Evolutionary conservation across 257 asterid genomes (phyloP), one percentile per base, ranked within the genome.

Genomic region (Scutellaria minor): DNA sequence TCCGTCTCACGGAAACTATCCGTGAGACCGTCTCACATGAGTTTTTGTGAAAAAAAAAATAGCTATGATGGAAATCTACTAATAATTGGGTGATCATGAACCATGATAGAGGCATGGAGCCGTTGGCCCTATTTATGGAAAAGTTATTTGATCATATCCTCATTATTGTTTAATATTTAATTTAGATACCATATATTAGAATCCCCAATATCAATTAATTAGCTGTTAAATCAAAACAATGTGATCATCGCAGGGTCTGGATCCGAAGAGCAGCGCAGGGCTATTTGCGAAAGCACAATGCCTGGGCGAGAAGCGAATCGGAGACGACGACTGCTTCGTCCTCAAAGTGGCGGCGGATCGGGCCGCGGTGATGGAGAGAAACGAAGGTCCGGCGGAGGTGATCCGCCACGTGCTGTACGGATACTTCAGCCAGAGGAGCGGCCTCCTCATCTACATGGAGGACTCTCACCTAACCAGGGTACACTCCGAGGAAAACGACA

Each of bases 381-480:
- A 82, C 81, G 96, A 88, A n/a, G 94, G 95, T 0, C 94, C 92
- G 0, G 96, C 96, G 20, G 97, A 89, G 78, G 95, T 91, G 48
- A 83, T 91, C 35, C 88, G 96, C 5, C 96, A 91, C 74, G 94
- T 89, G 31, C 76, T 91, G 65, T 89, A 89, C 70, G 97, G 97
- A 0, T 91, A 91, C 82, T 91, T 91, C 81, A 84, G 97, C 85
- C 97, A 91, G 77, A 85, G 82, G 82, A 89, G 90, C 52, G 96
- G 96, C 12, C 91, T 91, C 9, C 90, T 91, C 6, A 77, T 91
- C 79, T 88, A 89, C 86, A 81, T 91, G 83, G 96, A 89, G 72
- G 97, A 91, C 77, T 87, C 97, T 7, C 97, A 89, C 74, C 91
- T 89, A 8, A 83, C 94, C 45, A 70, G 96, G 70, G 92, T 93